phyloP scores from a whole-genome alignment of 2,329 filamentous ascomycete species.

The Cercospora sp. region DNA sequence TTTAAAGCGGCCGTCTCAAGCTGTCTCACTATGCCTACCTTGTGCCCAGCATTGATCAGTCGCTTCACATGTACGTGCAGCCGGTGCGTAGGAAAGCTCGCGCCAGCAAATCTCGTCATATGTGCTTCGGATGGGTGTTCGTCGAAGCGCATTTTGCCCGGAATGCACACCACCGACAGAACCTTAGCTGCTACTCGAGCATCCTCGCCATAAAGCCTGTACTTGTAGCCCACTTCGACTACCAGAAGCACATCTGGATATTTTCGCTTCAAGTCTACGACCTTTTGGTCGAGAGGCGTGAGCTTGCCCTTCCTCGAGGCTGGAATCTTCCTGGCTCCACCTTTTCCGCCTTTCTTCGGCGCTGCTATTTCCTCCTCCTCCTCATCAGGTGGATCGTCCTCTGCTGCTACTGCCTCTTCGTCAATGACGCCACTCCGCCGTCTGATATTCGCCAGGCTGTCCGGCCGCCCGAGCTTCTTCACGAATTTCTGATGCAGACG shows the following conservation, averaged over 20 bases:
- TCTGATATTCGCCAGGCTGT: conserved; percentile 71
- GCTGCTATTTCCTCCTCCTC: conserved; percentile 55
- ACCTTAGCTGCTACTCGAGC: conserved; percentile 85
- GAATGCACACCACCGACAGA: conserved; percentile 92
- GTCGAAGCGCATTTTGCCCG: conserved; percentile 90
- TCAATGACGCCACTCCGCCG: conserved; percentile 58
- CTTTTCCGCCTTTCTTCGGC: conserved; percentile 50
- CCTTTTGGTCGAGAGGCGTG: conserved; percentile 91
- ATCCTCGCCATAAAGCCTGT: conserved; percentile 94
- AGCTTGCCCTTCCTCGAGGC: conserved; percentile 73
- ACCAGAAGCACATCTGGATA: conserved; percentile 88
- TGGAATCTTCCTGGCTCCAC: conserved; percentile 51
- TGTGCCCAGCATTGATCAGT: conserved; percentile 86
- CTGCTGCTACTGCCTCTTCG: conserved; percentile 54
- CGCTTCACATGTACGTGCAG: conserved; percentile 92
- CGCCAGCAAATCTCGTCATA: conserved; percentile 86
- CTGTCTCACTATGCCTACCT: conserved; percentile 92
- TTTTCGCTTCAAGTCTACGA: conserved; percentile 89
- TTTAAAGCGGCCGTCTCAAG: conserved; percentile 94
- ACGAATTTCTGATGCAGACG: conserved; percentile 82
- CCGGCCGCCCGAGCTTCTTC: conserved; percentile 82
- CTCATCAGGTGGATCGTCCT: conserved; percentile 59
- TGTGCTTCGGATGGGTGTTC: conserved; percentile 93
- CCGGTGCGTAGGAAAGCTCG: conserved; percentile 90
- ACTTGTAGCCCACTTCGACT: conserved; percentile 97